These are phyloP conservation scores for Acanthamoeba castellanii DNA, from an alignment of 208 protist species.

Conservation along the genomic window DNA sequence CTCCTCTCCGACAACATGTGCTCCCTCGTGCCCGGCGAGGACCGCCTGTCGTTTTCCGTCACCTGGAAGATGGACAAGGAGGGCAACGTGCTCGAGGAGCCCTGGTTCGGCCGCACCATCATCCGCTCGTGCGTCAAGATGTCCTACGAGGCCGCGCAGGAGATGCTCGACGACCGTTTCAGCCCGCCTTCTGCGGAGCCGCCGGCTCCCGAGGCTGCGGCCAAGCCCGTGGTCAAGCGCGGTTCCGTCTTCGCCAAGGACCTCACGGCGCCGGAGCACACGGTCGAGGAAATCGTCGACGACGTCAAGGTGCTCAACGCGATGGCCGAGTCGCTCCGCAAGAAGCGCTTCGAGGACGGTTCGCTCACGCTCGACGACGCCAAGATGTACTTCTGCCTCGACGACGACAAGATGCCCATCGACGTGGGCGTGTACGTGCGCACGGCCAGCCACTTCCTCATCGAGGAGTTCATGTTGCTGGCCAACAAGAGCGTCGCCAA, in stretches of 20 bases:
- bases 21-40: slow-evolving; percentile 91
- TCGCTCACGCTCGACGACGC: slow-evolving; percentile 83
- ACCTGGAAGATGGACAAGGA: slow-evolving; percentile 89
- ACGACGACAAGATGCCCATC: slow-evolving; percentile 85
- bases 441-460: slow-evolving; percentile 88
- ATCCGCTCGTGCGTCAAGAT: slow-evolving; percentile 91
- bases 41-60: slow-evolving; percentile 93
- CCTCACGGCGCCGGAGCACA: slow-evolving; percentile 12
- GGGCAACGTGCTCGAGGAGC: slow-evolving; percentile 79
- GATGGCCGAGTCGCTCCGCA: slow-evolving; percentile 52
- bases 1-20: slow-evolving; percentile 94
- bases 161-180: slow-evolving; percentile 80
- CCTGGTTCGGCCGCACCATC: slow-evolving; percentile 81
- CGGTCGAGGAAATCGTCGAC: slow-evolving; percentile 52
- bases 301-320: slow-evolving; percentile 71
- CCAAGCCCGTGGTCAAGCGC: background rate
- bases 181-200: background rate
- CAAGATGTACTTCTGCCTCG: slow-evolving; percentile 82
- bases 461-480: slow-evolving; percentile 95
- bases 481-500: slow-evolving; percentile 92
- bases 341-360: slow-evolving; percentile 85
- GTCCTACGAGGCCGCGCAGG: slow-evolving; percentile 90
- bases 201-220: background rate
- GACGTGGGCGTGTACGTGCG: slow-evolving; percentile 84
- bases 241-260: slow-evolving; percentile 50